Conservation (phyloP, 1,139 yeast species). For the Candida sojae region DNA sequence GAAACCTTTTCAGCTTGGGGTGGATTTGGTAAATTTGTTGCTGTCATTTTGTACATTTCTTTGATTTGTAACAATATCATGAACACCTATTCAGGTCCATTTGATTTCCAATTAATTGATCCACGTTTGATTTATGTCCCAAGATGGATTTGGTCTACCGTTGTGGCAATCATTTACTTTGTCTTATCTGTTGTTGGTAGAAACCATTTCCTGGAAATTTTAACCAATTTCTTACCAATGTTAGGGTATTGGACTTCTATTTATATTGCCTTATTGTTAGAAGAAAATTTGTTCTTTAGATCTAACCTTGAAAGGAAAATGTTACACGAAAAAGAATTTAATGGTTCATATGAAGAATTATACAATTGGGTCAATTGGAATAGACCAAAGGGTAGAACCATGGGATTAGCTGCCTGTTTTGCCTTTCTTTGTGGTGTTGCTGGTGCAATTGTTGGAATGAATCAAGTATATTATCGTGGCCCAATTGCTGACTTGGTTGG, state of each 20-base stretch:
- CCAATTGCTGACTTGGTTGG: constrained; percentile 30
- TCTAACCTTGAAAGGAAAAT: constrained; percentile 47
- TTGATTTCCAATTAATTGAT: constrained; percentile 73
- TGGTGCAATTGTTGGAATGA: constrained; percentile 36
- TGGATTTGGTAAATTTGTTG: constrained; percentile 59
- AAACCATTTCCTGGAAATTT: constrained; percentile 67
- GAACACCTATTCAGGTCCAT: constrained; percentile 82
- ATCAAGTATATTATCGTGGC: constrained; percentile 32
- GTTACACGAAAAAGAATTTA: constrained; percentile 57
- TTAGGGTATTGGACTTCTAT: constrained; percentile 90
- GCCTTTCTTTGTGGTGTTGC: constrained; percentile 28
- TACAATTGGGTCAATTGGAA: constrained; percentile 72
- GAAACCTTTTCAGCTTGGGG: constrained; percentile 74
- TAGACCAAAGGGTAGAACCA: constrained; percentile 47
- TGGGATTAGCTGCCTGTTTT: constrained; percentile 27
- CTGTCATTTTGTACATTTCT: constrained; percentile 33
- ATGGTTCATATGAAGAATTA: constrained; percentile 36
- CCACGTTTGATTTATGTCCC: constrained; percentile 63
- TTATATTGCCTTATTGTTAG: constrained; percentile 67
- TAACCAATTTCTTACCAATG: constrained; percentile 88
- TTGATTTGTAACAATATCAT: constrained; percentile 40
- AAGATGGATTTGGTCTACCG: constrained; percentile 74
- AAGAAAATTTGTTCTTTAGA: constrained; percentile 76
- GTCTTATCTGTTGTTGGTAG: constrained; percentile 75
- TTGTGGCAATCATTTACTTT: constrained; percentile 63